phyloP scores from a whole-genome alignment of 345 rosid genomes.

The Dovyalis caffra region DNA sequence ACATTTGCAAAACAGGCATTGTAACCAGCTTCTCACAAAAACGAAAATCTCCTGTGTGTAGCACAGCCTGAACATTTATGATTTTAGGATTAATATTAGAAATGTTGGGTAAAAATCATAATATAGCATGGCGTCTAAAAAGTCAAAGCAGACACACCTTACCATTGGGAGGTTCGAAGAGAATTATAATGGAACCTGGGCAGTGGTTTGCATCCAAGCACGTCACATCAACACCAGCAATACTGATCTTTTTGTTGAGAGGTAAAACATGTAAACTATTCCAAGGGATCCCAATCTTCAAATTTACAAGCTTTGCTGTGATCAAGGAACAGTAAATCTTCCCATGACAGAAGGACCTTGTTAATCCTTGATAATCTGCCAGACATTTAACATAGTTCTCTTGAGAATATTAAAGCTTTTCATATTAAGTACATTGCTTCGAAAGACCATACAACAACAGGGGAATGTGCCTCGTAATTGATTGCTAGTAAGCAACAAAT shows the following conservation, averaged over 20 bases:
- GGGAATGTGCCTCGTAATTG: not conserved
- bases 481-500: not conserved
- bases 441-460: not conserved
- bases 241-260: slow-evolving; percentile 61
- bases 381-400: not conserved
- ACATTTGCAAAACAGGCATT: slow-evolving; percentile 35
- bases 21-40: slow-evolving; percentile 57
- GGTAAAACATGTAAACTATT: slow-evolving; percentile 66
- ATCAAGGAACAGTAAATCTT: slow-evolving; percentile 84
- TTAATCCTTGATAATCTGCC: slow-evolving; percentile 96
- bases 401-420: not conserved
- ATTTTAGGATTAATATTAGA: slow-evolving; percentile 8
- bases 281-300: slow-evolving; percentile 91
- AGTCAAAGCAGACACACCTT: slow-evolving; percentile 55
- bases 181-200: slow-evolving; percentile 84
- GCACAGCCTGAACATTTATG: slow-evolving; percentile 47
- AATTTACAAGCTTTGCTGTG: slow-evolving; percentile 80
- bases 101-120: slow-evolving; percentile 8
- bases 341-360: slow-evolving; percentile 83
- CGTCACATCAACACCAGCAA: slow-evolving; percentile 65
- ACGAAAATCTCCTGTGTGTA: slow-evolving; percentile 96
- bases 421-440: not conserved
- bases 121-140: slow-evolving; percentile 7
- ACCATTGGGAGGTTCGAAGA: slow-evolving; percentile 84
- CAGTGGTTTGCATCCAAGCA: slow-evolving; percentile 97